Base-by-base conservation (phyloP, 2,329 filamentous ascomycete species). In the Aspergillus hortae region DNA sequence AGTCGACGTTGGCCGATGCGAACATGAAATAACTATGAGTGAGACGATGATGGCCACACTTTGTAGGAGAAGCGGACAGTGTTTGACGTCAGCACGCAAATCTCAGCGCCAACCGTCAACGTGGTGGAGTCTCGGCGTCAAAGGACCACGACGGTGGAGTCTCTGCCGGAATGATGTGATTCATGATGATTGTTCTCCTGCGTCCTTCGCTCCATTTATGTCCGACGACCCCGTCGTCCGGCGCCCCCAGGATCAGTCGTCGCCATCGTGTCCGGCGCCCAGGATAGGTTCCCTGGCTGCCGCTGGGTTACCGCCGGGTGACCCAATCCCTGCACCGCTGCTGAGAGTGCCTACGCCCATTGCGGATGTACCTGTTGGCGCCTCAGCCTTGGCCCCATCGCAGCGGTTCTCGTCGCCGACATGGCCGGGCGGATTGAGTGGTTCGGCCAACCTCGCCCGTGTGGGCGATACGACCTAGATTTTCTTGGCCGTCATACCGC, bases 11-110 rank as follows among this genome's bases (percentile, higher is more conserved):
- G 33, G n/a, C 35, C 19, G 46, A 48, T 21, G 23, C 11, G 35
- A 41, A 42, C 25, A 40, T 19, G 27, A 32, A 44, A 27, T 33
- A 23, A 30, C 27, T n/a, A 44, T 44, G 32, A 25, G n/a, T 4
- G 14, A 19, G 44, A 33, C 32, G 48, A 49, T 49, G 48, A 49
- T 49, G 48, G 25, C 36, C 48, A 49, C 10, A 49, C 38, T 44
- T 44, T 15, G 40, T 15, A 7, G 17, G 21, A 35, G 27, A 40
- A 33, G 40, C 30, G 33, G n/a, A n/a, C 30, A 52, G 40, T 55
- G 32, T 48, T 57, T 57, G 55, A 59, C 56, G 56, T 59, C 56
- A 59, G 56, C 52, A 46, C 42, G 27, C 10, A 23, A 58, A 54
- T 42, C 40, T 23, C 40, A 42, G 51, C 54, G 51, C 49, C 51